A percentile compares a stretch with the other conserved stretches of the same genome.
Evolutionary conservation across 306 rosid species (phyloP).

Genomic region (Prosopis cineraria): DNA sequence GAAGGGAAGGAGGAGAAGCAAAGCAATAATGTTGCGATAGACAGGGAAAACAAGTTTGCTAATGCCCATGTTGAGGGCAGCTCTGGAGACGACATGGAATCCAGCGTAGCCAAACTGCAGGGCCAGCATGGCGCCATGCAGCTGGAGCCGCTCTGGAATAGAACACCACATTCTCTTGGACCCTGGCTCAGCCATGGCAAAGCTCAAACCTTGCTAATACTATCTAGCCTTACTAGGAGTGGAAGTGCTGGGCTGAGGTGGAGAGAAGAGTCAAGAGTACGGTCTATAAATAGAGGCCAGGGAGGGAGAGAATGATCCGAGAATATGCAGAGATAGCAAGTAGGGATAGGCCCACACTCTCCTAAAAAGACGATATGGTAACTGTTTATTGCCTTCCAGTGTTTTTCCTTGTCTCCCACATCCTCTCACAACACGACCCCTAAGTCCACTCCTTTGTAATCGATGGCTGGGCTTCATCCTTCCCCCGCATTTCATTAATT

Average conservation of each 20-base stretch:
- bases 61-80: conserved; percentile 92
- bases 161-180: conserved; percentile 73
- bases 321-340: not conserved
- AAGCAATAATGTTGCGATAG: conserved; percentile 81
- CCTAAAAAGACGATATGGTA: conserved; percentile 58
- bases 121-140: conserved; percentile 87
- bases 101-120: conserved; percentile 93
- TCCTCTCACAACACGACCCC: conserved; percentile 43
- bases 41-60: conserved; percentile 88
- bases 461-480: not conserved
- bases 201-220: not conserved
- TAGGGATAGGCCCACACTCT: conserved; percentile 48
- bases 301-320: not conserved
- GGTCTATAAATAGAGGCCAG: conserved; percentile 57
- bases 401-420: conserved; percentile 83
- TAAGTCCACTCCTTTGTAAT: too few relatives aligned
- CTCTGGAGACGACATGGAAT: conserved; percentile 83
- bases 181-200: conserved; percentile 57
- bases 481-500: too few relatives aligned
- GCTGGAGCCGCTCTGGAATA: conserved; percentile 69
- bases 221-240: not conserved
- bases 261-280: conserved; percentile 27
- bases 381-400: conserved; percentile 59
- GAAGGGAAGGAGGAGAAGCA: conserved; percentile 82
- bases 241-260: conserved; percentile 38